Evolutionary conservation across 345 rosid species (phyloP).

Genomic region (Citrus maxima): DNA sequence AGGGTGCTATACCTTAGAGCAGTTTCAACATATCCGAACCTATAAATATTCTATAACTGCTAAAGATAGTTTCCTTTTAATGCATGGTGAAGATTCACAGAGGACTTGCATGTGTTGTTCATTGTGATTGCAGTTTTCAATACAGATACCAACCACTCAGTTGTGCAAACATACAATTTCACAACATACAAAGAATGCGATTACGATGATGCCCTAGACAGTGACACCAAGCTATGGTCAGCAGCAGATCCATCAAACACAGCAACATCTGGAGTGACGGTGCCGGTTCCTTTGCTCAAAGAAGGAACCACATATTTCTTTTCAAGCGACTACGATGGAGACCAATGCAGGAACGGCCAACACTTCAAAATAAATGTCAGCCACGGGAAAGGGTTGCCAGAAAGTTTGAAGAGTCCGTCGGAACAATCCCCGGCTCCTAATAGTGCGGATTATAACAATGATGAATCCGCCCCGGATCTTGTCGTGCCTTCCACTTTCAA

Average conservation of each 20-base stretch:
- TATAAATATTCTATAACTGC: neutral
- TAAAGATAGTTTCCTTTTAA: neutral
- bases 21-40: accelerated
- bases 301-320: slow-evolving; percentile 77
- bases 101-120: neutral
- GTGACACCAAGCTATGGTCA: slow-evolving; percentile 68
- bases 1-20: accelerated
- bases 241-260: slow-evolving; percentile 69
- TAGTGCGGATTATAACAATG: slow-evolving; percentile 43
- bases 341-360: slow-evolving; percentile 72
- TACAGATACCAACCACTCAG: slow-evolving; percentile 89
- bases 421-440: slow-evolving; percentile 62
- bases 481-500: slow-evolving; percentile 62
- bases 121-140: slow-evolving; percentile 59
- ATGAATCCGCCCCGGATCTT: slow-evolving; percentile 72
- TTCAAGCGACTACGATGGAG: slow-evolving; percentile 85
- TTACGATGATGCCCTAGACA: slow-evolving; percentile 45
- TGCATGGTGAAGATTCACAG: too few relatives aligned
- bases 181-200: slow-evolving; percentile 75
- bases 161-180: slow-evolving; percentile 73
- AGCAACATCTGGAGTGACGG: slow-evolving; percentile 43
- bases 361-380: slow-evolving; percentile 67
- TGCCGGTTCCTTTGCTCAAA: slow-evolving; percentile 67
- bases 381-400: slow-evolving; percentile 78
- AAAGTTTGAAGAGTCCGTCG: slow-evolving; percentile 39